phyloP scores from a whole-genome alignment of 192 early-diverging fungal genomes.

The Anaeromyces robustus region DNA sequence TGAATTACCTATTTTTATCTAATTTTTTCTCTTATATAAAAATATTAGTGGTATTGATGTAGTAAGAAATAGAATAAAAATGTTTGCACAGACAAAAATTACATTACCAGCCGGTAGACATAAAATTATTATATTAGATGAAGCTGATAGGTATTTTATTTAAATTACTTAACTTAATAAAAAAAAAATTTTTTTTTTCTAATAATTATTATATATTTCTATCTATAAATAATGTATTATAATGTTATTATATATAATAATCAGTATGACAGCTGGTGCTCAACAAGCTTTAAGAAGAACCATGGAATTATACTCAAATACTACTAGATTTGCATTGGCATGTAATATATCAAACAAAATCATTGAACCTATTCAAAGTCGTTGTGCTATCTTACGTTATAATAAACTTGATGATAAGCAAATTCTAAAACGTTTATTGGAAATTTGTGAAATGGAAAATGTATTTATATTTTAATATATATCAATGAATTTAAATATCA shows the following conservation, averaged over 20 bases:
- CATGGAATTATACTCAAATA: slow-evolving; percentile 94
- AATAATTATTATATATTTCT: too few species aligned
- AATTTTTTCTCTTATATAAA: background rate
- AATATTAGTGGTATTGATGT: slow-evolving; percentile 78
- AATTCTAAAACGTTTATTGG: slow-evolving; percentile 58
- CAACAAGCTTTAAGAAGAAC: slow-evolving; percentile 95
- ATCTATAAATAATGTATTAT: too few species aligned
- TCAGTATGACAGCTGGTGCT: slow-evolving; percentile 86
- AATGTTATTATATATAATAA: background rate
- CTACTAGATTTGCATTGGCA: slow-evolving; percentile 89
- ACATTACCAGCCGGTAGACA: slow-evolving; percentile 73
- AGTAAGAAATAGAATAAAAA: slow-evolving; percentile 90
- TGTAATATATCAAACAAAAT: slow-evolving; percentile 95
- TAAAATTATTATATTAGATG: slow-evolving; percentile 88
- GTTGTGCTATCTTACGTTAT: slow-evolving; percentile 85
- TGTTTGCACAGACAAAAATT: slow-evolving; percentile 98
- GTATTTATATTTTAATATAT: slow-evolving; percentile 15
- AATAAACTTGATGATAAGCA: slow-evolving; percentile 62
- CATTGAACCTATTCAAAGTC: slow-evolving; percentile 93
- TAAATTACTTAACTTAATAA: background rate
- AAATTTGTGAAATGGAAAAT: slow-evolving; percentile 70
- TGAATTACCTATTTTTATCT: too few species aligned
- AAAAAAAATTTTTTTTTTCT: too few species aligned
- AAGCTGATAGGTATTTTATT: slow-evolving; percentile 65
- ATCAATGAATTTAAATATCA: too few species aligned